phyloP scores from a whole-genome alignment of 208 protist species.

The Crithidia fasciculata region DNA sequence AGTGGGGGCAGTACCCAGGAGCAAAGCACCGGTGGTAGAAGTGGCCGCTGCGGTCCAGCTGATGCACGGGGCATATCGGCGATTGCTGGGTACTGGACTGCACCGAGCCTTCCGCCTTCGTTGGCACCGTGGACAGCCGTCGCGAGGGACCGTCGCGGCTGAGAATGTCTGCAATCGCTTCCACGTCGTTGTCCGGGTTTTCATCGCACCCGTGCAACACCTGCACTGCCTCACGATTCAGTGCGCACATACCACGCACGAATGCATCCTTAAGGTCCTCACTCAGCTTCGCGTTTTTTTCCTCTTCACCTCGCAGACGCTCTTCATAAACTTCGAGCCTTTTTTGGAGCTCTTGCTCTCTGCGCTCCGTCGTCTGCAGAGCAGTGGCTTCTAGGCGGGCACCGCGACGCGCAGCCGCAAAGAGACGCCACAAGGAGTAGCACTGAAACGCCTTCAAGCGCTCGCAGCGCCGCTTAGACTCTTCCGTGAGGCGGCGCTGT shows the following conservation, averaged over 20 bases:
- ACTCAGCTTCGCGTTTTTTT: slow-evolving; percentile 51
- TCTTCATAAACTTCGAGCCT: slow-evolving; percentile 42
- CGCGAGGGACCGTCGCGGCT: slow-evolving; percentile 26
- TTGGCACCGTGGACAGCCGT: slow-evolving; percentile 4
- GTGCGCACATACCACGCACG: slow-evolving; percentile 84
- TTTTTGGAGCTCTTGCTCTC: slow-evolving; percentile 52
- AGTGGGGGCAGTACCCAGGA: slow-evolving; percentile 31
- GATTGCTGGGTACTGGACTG: slow-evolving; percentile 1
- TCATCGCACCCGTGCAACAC: slow-evolving; percentile 59
- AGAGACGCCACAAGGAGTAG: slow-evolving; percentile 68
- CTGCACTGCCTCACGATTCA: slow-evolving; percentile 92
- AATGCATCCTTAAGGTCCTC: slow-evolving; percentile 82
- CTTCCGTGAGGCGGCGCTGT: slow-evolving; percentile 15
- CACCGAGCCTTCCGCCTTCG: slow-evolving; percentile 2
- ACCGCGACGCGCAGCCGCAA: slow-evolving; percentile 45
- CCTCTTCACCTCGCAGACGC: slow-evolving; percentile 38
- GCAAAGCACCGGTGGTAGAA: slow-evolving; percentile 83
- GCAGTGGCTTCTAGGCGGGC: slow-evolving; percentile 29
- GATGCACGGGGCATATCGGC: slow-evolving; percentile 57
- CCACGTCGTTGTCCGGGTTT: slow-evolving; percentile 43
- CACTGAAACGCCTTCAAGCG: slow-evolving; percentile 27
- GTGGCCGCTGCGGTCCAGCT: slow-evolving; percentile 37
- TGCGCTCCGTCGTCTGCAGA: slow-evolving; percentile 32
- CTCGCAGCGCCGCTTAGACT: slow-evolving; percentile 12
- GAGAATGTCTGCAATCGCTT: slow-evolving; percentile 63